These are phyloP conservation scores for Aspergillus caelatus DNA, from an alignment of 2,329 filamentous ascomycete genomes.

Conservation along the genomic window DNA sequence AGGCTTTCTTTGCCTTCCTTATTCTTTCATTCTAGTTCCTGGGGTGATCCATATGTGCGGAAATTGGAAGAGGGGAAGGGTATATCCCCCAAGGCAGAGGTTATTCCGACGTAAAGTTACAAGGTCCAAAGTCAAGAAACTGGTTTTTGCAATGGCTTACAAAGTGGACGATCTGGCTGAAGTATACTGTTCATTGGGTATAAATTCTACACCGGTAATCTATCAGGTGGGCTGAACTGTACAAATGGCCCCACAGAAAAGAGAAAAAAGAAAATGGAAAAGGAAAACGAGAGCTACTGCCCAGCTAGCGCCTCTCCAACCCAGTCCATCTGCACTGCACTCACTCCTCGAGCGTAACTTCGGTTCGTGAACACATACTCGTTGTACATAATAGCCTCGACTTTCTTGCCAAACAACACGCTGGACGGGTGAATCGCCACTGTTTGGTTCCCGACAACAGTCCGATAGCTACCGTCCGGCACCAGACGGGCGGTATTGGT, in stretches of 20 bases:
- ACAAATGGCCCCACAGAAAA: neutral
- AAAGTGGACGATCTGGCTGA: neutral
- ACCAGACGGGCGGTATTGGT: conserved; percentile 63
- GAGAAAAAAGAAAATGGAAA: neutral
- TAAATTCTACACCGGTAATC: neutral
- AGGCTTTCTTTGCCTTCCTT: too few species aligned
- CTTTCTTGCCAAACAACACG: conserved; percentile 61
- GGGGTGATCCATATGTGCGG: too few species aligned
- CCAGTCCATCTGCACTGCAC: conserved; percentile 65
- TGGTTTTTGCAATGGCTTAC: neutral
- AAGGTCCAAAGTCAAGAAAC: too few species aligned
- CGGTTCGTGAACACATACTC: conserved; percentile 69
- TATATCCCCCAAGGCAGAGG: neutral
- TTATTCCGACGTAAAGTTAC: neutral
- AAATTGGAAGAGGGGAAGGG: too few species aligned
- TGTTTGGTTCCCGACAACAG: conserved; percentile 62
- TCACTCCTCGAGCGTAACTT: conserved; percentile 64
- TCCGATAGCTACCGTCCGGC: conserved; percentile 64
- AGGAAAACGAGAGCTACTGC: conserved; percentile 8
- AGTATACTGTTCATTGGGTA: neutral
- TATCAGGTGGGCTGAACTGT: neutral
- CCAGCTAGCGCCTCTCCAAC: conserved; percentile 54
- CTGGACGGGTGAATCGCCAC: conserved; percentile 66
- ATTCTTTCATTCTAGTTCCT: too few species aligned
- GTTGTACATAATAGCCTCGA: conserved; percentile 66